Base-by-base conservation (phyloP, 2,329 filamentous ascomycete species). In the Diatrype stigma region DNA sequence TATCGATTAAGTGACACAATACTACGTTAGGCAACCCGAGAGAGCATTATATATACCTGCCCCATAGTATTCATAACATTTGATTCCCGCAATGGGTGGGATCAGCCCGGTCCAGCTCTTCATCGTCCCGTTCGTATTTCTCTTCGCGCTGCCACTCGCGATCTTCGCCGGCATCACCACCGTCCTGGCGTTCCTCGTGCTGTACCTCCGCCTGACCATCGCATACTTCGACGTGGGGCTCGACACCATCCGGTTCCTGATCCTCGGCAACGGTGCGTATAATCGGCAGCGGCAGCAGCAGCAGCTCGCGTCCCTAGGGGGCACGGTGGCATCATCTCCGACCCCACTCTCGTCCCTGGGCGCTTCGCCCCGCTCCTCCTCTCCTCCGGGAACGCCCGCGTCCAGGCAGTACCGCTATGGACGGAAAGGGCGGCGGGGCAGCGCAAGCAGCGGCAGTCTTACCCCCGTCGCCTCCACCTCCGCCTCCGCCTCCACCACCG, bases 131-230 rank as follows among this genome's bases (percentile, higher is more conserved):
- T 75, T 86, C 60, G 71, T 87, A 56, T 75, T 82, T 61, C 56
- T 86, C 56, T 73, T 85, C 60, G 84, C 83, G 21, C 69, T 87
- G 12, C 85, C 85, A 8, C 74, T 88, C 48, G 76, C 81, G 58
- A 63, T 87, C 46, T 78, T 84, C 49, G 85, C 85, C 48, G 78
- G 76, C 55, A 69, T 87, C 56, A 88, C 85, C 30, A 83, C 84
- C 49, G 76, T 75, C 4, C 58, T 87, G 45, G 82, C 85, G 37
- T 80, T 85, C 56, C 73, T 78, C 35, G 73, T 86, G 34, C 76
- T 89, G 46, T 75, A 81, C 61, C 68, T 85, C 55, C 78, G 84
- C 22, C 77, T 85, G 22, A 70, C 79, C 44, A 63, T 86, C 47
- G 78, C 87, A 50, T 87, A 87, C 62, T 68, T 86, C 53, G 83